Evolutionary conservation across 805 yeast genomes (phyloP).

Genomic region (Yarrowia sp.): DNA sequence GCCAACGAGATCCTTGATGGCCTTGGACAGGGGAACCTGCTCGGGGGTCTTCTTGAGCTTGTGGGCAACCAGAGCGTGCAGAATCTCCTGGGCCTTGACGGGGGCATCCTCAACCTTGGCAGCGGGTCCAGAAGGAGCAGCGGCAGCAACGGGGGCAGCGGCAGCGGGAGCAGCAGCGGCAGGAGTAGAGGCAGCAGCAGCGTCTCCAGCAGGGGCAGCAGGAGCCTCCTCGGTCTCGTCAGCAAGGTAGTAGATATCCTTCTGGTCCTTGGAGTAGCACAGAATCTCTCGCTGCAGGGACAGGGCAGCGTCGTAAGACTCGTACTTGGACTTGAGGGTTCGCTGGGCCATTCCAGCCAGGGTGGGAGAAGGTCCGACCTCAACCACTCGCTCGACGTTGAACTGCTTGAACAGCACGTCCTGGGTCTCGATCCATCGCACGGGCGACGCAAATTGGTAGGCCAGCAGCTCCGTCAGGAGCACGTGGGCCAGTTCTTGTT

Average conservation of each 20-base stretch:
- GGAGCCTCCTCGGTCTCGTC: constrained; percentile 50
- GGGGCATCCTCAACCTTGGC: constrained; percentile 89
- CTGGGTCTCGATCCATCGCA: constrained; percentile 99
- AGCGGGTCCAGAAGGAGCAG: constrained; percentile 80
- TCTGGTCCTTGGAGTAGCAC: constrained; percentile 94
- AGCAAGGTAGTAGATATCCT: constrained; percentile 89
- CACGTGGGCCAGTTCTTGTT: constrained; percentile 96
- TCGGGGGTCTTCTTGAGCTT: constrained; percentile 91
- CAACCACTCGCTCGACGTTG: constrained; percentile 97
- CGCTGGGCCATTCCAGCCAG: constrained; percentile 98
- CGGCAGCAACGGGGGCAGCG: constrained; percentile 67
- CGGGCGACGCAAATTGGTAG: constrained; percentile 99
- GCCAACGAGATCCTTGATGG: constrained; percentile 95
- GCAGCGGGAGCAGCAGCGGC: constrained; percentile 65
- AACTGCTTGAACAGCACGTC: constrained; percentile 93
- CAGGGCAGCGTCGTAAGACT: constrained; percentile 96
- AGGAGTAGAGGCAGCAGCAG: constrained; percentile 63
- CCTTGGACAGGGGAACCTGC: constrained; percentile 84
- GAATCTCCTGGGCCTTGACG: constrained; percentile 77
- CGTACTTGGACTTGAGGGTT: constrained; percentile 93
- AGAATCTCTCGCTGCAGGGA: constrained; percentile 91
- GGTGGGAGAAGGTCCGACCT: constrained; percentile 98
- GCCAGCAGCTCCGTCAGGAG: constrained; percentile 95
- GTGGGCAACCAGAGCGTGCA: constrained; percentile 92
- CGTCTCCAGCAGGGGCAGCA: constrained; percentile 51